These are phyloP conservation scores for Moesziomyces sp. DNA, from an alignment of 1,284 basidiomycete species.

Conservation along the genomic window DNA sequence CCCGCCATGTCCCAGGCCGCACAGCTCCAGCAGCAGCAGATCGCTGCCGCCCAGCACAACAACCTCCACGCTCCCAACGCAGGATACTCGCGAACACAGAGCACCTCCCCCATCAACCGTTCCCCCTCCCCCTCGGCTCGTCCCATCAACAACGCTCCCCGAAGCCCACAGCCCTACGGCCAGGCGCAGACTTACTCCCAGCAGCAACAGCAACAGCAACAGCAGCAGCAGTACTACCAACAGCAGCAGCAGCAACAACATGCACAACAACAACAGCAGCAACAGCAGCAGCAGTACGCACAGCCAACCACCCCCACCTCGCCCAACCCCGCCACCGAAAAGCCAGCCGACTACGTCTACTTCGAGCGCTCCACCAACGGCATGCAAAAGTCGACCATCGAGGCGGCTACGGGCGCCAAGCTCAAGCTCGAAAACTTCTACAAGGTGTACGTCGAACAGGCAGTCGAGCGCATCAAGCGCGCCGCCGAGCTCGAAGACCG, in stretches of 20 bases:
- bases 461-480: constrained; percentile 87
- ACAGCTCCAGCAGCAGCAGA: constrained; percentile 62
- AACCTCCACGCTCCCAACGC: constrained; percentile 41
- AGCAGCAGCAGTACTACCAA: constrained; percentile 22
- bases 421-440: constrained; percentile 98
- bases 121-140: constrained; percentile 47
- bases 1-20: constrained; percentile 60
- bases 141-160: constrained; percentile 27
- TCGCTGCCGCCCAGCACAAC: constrained; percentile 46
- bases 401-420: constrained; percentile 93
- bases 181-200: constrained; percentile 42
- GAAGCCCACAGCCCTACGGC: constrained; percentile 36
- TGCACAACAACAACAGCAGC: constrained; percentile 31
- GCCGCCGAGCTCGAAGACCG: constrained; percentile 92
- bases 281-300: constrained; percentile 25
- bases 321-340: constrained; percentile 62
- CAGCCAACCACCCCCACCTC: constrained; percentile 33
- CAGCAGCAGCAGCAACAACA: constrained; percentile 31
- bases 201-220: constrained; percentile 26
- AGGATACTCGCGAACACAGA: constrained; percentile 20
- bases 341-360: constrained; percentile 84
- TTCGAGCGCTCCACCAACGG: constrained; percentile 86
- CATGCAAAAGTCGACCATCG: constrained; percentile 87
- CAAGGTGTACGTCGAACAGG: constrained; percentile 91
- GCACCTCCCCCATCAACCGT: constrained; percentile 28